phyloP scores from a whole-genome alignment of 1,284 basidiomycete species.

The Malassezia brasiliensis region DNA sequence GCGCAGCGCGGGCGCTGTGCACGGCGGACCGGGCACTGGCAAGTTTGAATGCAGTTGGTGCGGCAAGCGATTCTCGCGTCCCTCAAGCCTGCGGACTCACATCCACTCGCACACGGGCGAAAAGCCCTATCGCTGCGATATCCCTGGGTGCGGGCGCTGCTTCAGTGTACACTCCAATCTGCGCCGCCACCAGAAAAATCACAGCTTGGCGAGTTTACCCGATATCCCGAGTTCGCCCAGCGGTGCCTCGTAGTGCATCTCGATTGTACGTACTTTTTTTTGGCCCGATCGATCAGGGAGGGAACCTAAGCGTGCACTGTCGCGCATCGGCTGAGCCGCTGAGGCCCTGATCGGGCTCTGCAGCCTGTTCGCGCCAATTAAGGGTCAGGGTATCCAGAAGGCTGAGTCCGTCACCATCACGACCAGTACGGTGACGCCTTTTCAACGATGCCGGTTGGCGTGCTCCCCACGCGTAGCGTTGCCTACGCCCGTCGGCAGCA shows the following conservation, averaged over 20 bases:
- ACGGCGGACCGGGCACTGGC: not conserved
- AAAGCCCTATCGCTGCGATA: slow-evolving; percentile 42
- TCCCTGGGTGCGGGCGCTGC: slow-evolving; percentile 36
- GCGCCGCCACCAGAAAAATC: slow-evolving; percentile 41
- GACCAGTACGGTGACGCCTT: not conserved
- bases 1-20: slow-evolving; percentile 17
- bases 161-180: slow-evolving; percentile 46
- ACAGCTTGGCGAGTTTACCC: slow-evolving; percentile 10
- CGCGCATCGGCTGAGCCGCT: too few relatives aligned
- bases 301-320: too few relatives aligned
- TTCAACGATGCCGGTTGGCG: too few relatives aligned
- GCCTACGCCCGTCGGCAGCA: not conserved
- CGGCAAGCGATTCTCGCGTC: slow-evolving; percentile 40
- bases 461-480: not conserved
- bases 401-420: not conserved
- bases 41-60: slow-evolving; percentile 44
- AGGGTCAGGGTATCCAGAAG: not conserved
- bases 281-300: too few relatives aligned
- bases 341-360: too few relatives aligned
- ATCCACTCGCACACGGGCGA: slow-evolving; percentile 45
- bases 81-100: slow-evolving; percentile 43
- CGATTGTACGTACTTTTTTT: not conserved
- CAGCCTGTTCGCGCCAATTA: too few relatives aligned
- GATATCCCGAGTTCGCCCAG: not conserved
- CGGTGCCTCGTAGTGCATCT: not conserved